Conservation (phyloP, 192 early-diverging fungal species). For the Diversispora epigaea region DNA sequence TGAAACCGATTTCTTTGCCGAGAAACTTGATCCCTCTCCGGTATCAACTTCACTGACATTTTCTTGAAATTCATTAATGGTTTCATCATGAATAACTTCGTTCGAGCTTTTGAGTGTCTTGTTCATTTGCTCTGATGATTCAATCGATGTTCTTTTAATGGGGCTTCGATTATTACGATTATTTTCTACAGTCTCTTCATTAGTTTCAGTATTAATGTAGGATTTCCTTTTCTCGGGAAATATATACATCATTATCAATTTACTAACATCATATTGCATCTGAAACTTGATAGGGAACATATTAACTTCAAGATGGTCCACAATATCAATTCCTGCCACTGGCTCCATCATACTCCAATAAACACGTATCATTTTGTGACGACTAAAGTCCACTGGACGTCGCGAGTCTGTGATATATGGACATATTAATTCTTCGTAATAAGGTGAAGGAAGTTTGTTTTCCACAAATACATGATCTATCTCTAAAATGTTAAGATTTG, state of each 20-base stretch:
- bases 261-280: slow-evolving; percentile 84
- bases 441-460: slow-evolving; percentile 58
- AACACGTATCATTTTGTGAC: slow-evolving; percentile 87
- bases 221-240: slow-evolving; percentile 63
- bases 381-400: slow-evolving; percentile 64
- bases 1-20: not conserved
- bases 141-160: not conserved
- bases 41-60: not conserved
- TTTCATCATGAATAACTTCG: no score
- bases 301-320: slow-evolving; percentile 89
- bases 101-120: not conserved
- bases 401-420: slow-evolving; percentile 59
- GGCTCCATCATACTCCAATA: slow-evolving; percentile 78
- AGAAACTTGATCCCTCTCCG: not conserved
- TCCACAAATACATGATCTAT: slow-evolving; percentile 71
- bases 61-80: not conserved
- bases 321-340: slow-evolving; percentile 87
- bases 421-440: slow-evolving; percentile 58
- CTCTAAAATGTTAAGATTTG: slow-evolving; percentile 68
- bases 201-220: not conserved
- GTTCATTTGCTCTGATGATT: not conserved
- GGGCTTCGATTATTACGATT: not conserved
- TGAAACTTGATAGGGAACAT: slow-evolving; percentile 80
- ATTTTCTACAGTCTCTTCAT: not conserved
- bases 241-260: slow-evolving; percentile 74